These are phyloP conservation scores for Umbelopsis ramanniana DNA, from an alignment of 192 early-diverging fungal genomes.

Conservation along the genomic window DNA sequence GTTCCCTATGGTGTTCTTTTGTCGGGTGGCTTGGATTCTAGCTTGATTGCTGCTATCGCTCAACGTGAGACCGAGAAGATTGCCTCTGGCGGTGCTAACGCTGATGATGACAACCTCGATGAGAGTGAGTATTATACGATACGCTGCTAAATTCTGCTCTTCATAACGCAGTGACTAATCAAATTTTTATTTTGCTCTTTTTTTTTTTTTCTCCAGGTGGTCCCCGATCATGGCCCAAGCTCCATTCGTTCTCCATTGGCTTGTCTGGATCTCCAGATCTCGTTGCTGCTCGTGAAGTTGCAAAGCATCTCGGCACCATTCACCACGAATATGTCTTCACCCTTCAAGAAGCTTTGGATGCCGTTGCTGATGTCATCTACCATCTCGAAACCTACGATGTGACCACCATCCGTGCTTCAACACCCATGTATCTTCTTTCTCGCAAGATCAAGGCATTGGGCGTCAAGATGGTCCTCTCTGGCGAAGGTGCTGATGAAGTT, in stretches of 20 bases:
- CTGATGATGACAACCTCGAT: conserved; percentile 68
- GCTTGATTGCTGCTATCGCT: conserved; percentile 94
- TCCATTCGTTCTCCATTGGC: conserved; percentile 98
- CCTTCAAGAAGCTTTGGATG: conserved; percentile 94
- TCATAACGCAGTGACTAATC: too few species aligned
- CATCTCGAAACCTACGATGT: conserved; percentile 99
- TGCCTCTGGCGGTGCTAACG: conserved; percentile 39
- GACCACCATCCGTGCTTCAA: conserved; percentile 96
- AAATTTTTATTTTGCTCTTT: neutral
- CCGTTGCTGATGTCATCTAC: conserved; percentile 93
- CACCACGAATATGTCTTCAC: conserved; percentile 99
- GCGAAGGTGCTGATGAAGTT: conserved; percentile 96
- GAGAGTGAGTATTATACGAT: conserved; percentile 38
- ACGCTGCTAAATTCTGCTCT: too few species aligned
- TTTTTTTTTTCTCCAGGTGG: conserved; percentile 45
- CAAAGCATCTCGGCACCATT: conserved; percentile 86
- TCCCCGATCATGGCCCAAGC: conserved; percentile 77
- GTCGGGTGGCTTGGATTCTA: conserved; percentile 93
- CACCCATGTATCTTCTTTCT: conserved; percentile 98
- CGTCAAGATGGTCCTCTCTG: conserved; percentile 99
- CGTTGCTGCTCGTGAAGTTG: conserved; percentile 85
- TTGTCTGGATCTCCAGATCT: conserved; percentile 94
- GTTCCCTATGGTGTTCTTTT: conserved; percentile 98
- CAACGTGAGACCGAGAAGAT: conserved; percentile 80
- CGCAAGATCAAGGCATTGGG: conserved; percentile 98